These are phyloP conservation scores for Fusarium anthophilum DNA, from an alignment of 2,329 filamentous ascomycete genomes.

Conservation along the genomic window DNA sequence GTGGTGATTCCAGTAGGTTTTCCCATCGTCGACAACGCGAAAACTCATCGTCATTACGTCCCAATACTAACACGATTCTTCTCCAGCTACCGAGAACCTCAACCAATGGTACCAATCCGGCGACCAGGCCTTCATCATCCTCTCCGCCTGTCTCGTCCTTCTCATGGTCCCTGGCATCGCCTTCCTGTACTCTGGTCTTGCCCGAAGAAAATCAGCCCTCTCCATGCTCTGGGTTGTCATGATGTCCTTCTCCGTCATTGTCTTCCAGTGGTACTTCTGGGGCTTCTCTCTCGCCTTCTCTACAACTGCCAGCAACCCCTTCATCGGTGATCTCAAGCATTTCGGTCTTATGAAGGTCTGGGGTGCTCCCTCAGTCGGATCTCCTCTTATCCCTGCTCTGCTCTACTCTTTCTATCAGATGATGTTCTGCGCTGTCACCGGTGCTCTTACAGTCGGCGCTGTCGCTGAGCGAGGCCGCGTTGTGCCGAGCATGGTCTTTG, in stretches of 20 bases:
- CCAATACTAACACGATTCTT: constrained; percentile 2
- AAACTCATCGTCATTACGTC: background rate
- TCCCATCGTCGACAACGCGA: background rate
- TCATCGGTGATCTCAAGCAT: constrained; percentile 89
- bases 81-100: constrained; percentile 79
- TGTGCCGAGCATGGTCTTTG: constrained; percentile 93
- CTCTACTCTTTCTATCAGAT: constrained; percentile 98
- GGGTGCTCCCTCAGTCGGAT: constrained; percentile 85
- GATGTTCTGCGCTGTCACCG: constrained; percentile 96
- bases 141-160: constrained; percentile 91
- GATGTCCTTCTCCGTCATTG: constrained; percentile 89
- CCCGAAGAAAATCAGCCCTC: constrained; percentile 95
- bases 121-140: constrained; percentile 92
- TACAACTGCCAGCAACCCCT: constrained; percentile 81
- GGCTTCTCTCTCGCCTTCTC: constrained; percentile 96
- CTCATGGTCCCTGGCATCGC: constrained; percentile 97
- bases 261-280: constrained; percentile 99
- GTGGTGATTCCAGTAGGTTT: constrained; percentile 80
- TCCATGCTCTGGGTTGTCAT: constrained; percentile 98
- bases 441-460: constrained; percentile 88
- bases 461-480: constrained; percentile 94
- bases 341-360: constrained; percentile 90
- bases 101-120: constrained; percentile 96
- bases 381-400: constrained; percentile 86
- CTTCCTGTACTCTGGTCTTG: constrained; percentile 96